These are phyloP conservation scores for Pleurotus djamor DNA, from an alignment of 768 basidiomycete species.

Conservation along the genomic window DNA sequence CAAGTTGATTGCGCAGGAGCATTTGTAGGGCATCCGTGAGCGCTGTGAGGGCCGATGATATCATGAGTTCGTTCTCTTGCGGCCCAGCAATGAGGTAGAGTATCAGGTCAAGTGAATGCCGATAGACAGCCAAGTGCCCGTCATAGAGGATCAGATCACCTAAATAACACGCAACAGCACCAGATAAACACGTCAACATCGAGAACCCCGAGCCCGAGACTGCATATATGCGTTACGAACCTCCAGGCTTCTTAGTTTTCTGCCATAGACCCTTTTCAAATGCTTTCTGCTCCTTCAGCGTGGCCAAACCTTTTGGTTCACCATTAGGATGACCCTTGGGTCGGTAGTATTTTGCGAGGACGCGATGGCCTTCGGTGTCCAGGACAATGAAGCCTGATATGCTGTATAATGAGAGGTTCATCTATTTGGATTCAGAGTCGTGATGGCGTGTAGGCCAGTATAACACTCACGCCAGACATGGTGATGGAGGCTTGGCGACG, in stretches of 20 bases:
- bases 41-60: slow-evolving; percentile 79
- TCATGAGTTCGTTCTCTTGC: slow-evolving; percentile 94
- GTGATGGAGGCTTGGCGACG: background rate
- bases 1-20: slow-evolving; percentile 87
- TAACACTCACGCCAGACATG: background rate
- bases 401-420: slow-evolving; percentile 89
- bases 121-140: slow-evolving; percentile 89
- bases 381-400: slow-evolving; percentile 87
- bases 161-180: slow-evolving; percentile 20
- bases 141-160: slow-evolving; percentile 95
- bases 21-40: slow-evolving; percentile 85
- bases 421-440: slow-evolving; percentile 11
- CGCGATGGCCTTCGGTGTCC: slow-evolving; percentile 93
- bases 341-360: slow-evolving; percentile 94
- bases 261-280: slow-evolving; percentile 96
- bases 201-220: too few relatives aligned
- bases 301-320: slow-evolving; percentile 60
- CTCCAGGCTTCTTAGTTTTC: slow-evolving; percentile 93
- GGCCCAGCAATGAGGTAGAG: slow-evolving; percentile 90
- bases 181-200: too few relatives aligned
- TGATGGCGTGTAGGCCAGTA: background rate
- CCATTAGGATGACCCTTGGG: slow-evolving; percentile 64
- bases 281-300: slow-evolving; percentile 88
- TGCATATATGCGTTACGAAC: slow-evolving; percentile 38
- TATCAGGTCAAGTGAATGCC: slow-evolving; percentile 92